Evolutionary conservation across 1,284 basidiomycete species (phyloP).

Genomic region (Amylostereum chailletii): DNA sequence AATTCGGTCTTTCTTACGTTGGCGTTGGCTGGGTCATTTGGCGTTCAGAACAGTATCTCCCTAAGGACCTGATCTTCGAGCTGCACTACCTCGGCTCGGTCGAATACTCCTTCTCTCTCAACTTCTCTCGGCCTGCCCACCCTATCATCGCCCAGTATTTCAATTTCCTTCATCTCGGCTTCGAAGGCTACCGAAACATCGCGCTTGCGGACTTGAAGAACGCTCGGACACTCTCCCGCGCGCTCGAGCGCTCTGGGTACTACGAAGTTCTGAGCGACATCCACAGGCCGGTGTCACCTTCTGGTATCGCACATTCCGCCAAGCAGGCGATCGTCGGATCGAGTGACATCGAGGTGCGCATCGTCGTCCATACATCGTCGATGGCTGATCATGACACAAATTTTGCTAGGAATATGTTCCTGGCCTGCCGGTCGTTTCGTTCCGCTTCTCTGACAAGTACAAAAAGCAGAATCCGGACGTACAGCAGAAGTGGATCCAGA

Average conservation of each 20-base stretch:
- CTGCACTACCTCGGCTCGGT: constrained; percentile 67
- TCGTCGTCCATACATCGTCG: not conserved
- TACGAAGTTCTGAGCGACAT: constrained; percentile 72
- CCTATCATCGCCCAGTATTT: constrained; percentile 92
- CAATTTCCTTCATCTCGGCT: constrained; percentile 82
- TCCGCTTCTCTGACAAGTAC: constrained; percentile 82
- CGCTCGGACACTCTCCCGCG: constrained; percentile 78
- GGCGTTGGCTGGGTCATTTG: constrained; percentile 89
- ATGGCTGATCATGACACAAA: constrained; percentile 5
- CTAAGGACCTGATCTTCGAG: constrained; percentile 90
- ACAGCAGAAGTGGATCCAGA: constrained; percentile 88
- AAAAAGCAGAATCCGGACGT: constrained; percentile 61
- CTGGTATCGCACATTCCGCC: constrained; percentile 21
- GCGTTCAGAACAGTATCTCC: constrained; percentile 68
- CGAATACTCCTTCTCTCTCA: constrained; percentile 80
- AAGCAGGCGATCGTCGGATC: constrained; percentile 34
- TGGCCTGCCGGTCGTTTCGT: constrained; percentile 86
- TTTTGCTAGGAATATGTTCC: constrained; percentile 53
- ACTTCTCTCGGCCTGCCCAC: constrained; percentile 88
- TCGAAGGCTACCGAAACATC: constrained; percentile 71
- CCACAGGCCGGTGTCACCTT: constrained; percentile 32
- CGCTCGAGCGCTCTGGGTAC: constrained; percentile 75
- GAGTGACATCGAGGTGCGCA: constrained; percentile 45
- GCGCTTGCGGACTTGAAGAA: constrained; percentile 77
- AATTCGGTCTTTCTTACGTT: constrained; percentile 82